phyloP scores from a whole-genome alignment of 1,284 basidiomycete genomes.

The Moniliophthora roreri region DNA sequence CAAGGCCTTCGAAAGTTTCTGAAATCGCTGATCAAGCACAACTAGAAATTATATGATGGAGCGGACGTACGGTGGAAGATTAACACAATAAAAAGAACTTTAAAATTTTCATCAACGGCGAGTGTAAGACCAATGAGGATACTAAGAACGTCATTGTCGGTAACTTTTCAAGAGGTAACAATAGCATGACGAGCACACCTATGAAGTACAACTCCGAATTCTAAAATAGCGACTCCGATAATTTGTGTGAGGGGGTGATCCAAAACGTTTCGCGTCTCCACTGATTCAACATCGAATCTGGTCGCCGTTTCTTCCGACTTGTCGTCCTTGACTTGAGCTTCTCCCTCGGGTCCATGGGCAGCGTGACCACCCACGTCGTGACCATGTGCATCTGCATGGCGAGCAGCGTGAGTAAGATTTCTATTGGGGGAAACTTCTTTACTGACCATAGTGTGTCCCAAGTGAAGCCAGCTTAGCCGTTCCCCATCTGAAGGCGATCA shows the following conservation, averaged over 20 bases:
- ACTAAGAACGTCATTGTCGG: conserved; percentile 29
- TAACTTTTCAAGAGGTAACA: no score
- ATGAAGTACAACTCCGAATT: conserved; percentile 92
- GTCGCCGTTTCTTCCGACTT: neutral
- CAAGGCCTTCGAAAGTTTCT: conserved; percentile 93
- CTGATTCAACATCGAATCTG: conserved; percentile 18
- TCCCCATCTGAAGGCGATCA: conserved; percentile 83
- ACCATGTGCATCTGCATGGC: conserved; percentile 56
- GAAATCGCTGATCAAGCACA: conserved; percentile 16
- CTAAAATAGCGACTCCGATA: conserved; percentile 82
- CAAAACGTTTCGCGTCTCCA: neutral
- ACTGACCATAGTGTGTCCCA: conserved; percentile 55
- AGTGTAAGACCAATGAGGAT: conserved; percentile 93
- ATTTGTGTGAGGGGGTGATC: conserved; percentile 71
- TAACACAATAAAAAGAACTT: conserved; percentile 85
- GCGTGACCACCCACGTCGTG: conserved; percentile 66
- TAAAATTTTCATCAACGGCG: conserved; percentile 82
- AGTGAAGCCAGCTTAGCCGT: conserved; percentile 58
- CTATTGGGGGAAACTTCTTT: neutral
- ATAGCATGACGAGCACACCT: conserved; percentile 35
- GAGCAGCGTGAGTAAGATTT: conserved; percentile 1
- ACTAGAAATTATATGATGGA: neutral
- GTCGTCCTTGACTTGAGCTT: neutral
- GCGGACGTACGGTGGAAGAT: conserved; percentile 79
- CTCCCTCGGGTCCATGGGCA: conserved; percentile 65